These are phyloP conservation scores for Paramecium sonneborni DNA, from an alignment of 73 alveolate species.

Conservation along the genomic window DNA sequence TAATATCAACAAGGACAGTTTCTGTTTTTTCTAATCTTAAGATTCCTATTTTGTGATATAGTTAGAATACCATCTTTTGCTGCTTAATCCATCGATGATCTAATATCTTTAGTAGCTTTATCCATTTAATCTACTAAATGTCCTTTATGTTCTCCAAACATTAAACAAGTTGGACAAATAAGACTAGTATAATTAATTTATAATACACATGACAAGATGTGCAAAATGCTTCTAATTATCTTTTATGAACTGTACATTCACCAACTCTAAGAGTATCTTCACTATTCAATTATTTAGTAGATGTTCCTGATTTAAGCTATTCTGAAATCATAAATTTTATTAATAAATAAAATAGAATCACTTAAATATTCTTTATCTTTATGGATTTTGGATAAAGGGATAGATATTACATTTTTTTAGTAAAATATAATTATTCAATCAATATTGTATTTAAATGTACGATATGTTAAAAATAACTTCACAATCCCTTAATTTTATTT, in stretches of 20 bases:
- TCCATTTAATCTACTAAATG: slow-evolving; percentile 37
- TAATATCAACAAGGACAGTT: slow-evolving; percentile 50
- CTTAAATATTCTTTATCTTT: too few species aligned
- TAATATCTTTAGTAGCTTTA: slow-evolving; percentile 8
- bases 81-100: neutral
- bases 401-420: too few species aligned
- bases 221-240: slow-evolving; percentile 6
- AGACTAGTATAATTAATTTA: neutral
- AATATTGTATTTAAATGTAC: neutral
- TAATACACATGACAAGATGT: neutral
- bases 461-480: neutral
- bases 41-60: neutral
- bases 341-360: neutral
- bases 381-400: too few species aligned
- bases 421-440: neutral
- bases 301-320: neutral
- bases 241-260: neutral
- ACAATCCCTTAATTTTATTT: slow-evolving; percentile 42
- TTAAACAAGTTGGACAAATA: slow-evolving; percentile 57
- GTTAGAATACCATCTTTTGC: neutral
- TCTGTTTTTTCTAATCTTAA: slow-evolving; percentile 54
- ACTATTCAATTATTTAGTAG: neutral
- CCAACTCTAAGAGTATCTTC: neutral
- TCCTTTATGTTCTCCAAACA: slow-evolving; percentile 60
- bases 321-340: neutral